A percentile compares a stretch with the other conserved stretches of the same genome.
Conservation (phyloP, 2,329 filamentous ascomycete species). For the Exutisphaerella laricina region DNA sequence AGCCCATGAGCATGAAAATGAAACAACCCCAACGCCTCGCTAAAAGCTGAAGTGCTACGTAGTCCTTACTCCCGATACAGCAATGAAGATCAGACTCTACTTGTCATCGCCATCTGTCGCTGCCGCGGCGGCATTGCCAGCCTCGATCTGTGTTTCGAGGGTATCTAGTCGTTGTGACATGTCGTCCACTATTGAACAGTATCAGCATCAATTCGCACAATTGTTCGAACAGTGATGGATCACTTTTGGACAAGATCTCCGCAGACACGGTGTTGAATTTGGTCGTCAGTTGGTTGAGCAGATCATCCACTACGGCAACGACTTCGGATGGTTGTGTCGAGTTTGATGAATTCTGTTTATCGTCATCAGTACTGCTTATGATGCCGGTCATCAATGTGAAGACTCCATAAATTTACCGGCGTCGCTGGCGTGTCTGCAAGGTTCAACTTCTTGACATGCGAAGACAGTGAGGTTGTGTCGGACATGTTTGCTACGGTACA, state of each 20-base stretch:
- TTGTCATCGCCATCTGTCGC: slow-evolving; percentile 5
- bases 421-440: slow-evolving; percentile 7
- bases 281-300: slow-evolving; percentile 74
- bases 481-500: no score
- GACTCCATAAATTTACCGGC: background rate
- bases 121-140: slow-evolving; percentile 39
- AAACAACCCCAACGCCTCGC: no score
- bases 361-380: background rate
- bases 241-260: slow-evolving; percentile 85
- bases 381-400: background rate
- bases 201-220: background rate
- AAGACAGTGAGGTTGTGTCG: slow-evolving; percentile 20
- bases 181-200: slow-evolving; percentile 70
- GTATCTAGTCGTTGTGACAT: slow-evolving; percentile 84
- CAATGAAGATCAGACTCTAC: no score
- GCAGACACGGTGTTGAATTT: slow-evolving; percentile 82
- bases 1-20: no score
- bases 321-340: slow-evolving; percentile 57
- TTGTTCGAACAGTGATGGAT: slow-evolving; percentile 30
- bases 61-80: no score
- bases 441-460: slow-evolving; percentile 25
- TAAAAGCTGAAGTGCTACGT: no score
- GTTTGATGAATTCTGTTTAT: slow-evolving; percentile 3
- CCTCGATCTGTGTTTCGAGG: slow-evolving; percentile 66
- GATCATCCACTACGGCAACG: slow-evolving; percentile 74